Conservation (phyloP, 176 grass and related monocot genomes). For the Oryza brachyantha region DNA sequence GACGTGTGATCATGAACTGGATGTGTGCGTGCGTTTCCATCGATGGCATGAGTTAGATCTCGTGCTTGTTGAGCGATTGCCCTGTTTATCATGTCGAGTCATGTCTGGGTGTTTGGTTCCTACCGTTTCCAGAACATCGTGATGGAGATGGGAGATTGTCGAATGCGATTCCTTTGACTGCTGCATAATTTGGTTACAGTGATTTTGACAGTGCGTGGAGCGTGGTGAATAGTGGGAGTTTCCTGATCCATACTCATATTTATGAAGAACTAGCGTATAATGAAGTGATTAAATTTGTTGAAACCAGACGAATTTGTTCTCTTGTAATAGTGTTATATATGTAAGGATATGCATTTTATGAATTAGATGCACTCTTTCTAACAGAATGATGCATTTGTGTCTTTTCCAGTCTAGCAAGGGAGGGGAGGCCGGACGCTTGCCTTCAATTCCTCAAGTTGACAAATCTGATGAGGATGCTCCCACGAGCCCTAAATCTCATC, state of each 20-base stretch:
- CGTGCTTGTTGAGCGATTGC: not conserved
- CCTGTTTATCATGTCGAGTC: not conserved
- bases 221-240: not conserved
- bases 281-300: not conserved
- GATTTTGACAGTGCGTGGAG: not conserved
- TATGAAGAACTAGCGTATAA: not conserved
- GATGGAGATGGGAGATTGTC: not conserved
- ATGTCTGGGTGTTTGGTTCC: not conserved
- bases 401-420: constrained; percentile 47
- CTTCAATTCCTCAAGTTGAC: not conserved
- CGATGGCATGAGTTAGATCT: constrained; percentile 24
- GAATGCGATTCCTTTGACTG: not conserved
- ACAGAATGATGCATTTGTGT: constrained; percentile 11
- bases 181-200: not conserved
- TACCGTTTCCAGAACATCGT: not conserved
- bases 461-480: constrained; percentile 37
- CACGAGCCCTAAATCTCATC: constrained; percentile 21
- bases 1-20: not conserved
- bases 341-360: not conserved
- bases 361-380: not conserved
- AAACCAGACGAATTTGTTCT: not conserved
- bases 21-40: not conserved
- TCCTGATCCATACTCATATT: not conserved
- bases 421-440: constrained; percentile 15
- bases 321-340: not conserved